Evolutionary conservation across 495 filamentous ascomycete species (phyloP).

Genomic region (Hypomontagnella monticulosa): DNA sequence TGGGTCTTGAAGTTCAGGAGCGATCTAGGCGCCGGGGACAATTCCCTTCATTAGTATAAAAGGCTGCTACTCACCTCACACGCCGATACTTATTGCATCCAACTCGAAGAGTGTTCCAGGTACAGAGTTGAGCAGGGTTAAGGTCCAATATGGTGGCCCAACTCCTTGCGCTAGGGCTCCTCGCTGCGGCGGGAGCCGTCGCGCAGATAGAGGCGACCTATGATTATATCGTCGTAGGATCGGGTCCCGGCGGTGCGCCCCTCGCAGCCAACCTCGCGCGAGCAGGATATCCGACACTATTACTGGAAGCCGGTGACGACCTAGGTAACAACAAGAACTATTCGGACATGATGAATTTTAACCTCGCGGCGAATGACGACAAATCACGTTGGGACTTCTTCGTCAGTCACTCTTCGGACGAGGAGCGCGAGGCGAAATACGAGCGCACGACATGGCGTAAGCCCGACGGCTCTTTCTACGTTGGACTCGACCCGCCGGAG

Average conservation of each 20-base stretch:
- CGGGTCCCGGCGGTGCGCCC: constrained; percentile 71
- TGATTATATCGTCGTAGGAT: constrained; percentile 74
- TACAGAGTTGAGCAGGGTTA: neutral
- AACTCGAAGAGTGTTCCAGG: neutral
- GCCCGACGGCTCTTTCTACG: constrained; percentile 57
- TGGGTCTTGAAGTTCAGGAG: constrained; percentile 17
- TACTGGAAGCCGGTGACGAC: constrained; percentile 73
- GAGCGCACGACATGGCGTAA: constrained; percentile 56
- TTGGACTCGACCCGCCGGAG: constrained; percentile 55
- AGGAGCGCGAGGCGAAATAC: constrained; percentile 53
- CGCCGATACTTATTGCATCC: neutral
- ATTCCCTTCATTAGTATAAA: constrained; percentile 22
- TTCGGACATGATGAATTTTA: constrained; percentile 52
- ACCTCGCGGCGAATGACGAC: constrained; percentile 57
- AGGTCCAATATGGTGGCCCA: constrained; percentile 28
- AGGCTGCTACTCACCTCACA: neutral
- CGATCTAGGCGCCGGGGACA: neutral
- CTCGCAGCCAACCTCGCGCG: constrained; percentile 69
- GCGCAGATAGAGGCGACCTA: constrained; percentile 50
- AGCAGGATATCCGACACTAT: constrained; percentile 66
- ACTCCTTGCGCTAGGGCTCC: constrained; percentile 36
- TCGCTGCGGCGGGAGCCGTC: constrained; percentile 42
- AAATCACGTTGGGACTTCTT: constrained; percentile 63
- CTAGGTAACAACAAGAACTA: constrained; percentile 61
- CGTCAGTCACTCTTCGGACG: constrained; percentile 60